Evolutionary conservation across 2,329 filamentous ascomycete species (phyloP), one percentile per base, ranked within the genome.

Genomic region (Monilinia fructigena): DNA sequence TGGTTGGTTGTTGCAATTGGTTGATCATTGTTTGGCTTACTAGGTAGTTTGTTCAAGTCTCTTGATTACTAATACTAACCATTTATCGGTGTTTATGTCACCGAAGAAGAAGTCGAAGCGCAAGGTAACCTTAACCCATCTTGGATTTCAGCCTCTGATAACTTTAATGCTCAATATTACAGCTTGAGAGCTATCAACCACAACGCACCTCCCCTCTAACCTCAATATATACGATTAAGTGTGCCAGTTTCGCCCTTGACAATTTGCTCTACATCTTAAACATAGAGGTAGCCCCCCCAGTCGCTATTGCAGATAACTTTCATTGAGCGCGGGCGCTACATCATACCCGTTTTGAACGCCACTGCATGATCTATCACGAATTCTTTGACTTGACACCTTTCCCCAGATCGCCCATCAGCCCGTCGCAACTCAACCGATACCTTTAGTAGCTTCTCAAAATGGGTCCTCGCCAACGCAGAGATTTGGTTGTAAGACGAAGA

Each of bases 401-500:
- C 70, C 70, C 70, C 69, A 71, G 69, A 64, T 72, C 72, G 71
- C 70, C 74, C 72, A 70, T 64, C 72, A 73, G 70, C 74, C 73
- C 73, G 74, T 75, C 74, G 70, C 71, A 75, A 71, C 71, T 73
- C 70, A 67, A 70, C 70, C 72, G 70, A 71, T 70, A 42, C 70
- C 63, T 68, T 67, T 58, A 68, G 70, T 59, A 73, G 68, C 65
- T 72, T 70, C 69, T 71, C 71, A 78, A 70, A 63, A 85, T 85
- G 82, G 80, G 80, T 75, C 77, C 80, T 65, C 77, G 83, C 74
- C 84, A 85, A 75, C 85, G 86, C 77, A 88, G 84, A 79, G 88
- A 87, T 78, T 78, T 86, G 73, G 84, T 89, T 77, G 86, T 86
- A 76, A 86, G 86, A 72, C 85, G 88, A 74, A 86, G 89, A 76